phyloP scores from a whole-genome alignment of 352 stramenopile species.

The Pythium myriotylum region DNA sequence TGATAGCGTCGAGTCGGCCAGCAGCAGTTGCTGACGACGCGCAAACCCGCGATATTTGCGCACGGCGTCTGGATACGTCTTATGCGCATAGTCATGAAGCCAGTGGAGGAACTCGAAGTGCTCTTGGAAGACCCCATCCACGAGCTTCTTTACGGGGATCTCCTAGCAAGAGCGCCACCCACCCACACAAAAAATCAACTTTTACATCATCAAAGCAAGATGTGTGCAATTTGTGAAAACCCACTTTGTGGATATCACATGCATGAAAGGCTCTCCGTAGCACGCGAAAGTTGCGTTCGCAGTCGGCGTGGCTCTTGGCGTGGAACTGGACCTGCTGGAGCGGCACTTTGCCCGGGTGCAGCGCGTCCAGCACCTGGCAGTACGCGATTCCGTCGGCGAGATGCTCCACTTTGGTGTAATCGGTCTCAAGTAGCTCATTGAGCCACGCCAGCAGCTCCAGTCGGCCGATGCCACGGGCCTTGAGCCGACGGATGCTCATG shows the following conservation, averaged over 20 bases:
- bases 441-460: slow-evolving; percentile 81
- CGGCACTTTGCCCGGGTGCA: slow-evolving; percentile 70
- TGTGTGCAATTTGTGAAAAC: too few species aligned
- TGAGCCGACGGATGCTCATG: slow-evolving; percentile 81
- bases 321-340: slow-evolving; percentile 67
- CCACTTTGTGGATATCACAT: slow-evolving; percentile 65
- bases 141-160: slow-evolving; percentile 64
- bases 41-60: slow-evolving; percentile 61
- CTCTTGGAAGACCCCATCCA: slow-evolving; percentile 75
- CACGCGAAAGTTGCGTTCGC: slow-evolving; percentile 66
- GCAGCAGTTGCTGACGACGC: slow-evolving; percentile 44
- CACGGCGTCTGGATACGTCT: slow-evolving; percentile 62
- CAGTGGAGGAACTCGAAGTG: slow-evolving; percentile 86
- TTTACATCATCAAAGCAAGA: too few species aligned
- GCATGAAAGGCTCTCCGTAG: slow-evolving; percentile 55
- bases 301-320: slow-evolving; percentile 49
- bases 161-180: too few species aligned
- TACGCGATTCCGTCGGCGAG: slow-evolving; percentile 81
- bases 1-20: slow-evolving; percentile 24
- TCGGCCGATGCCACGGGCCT: slow-evolving; percentile 71
- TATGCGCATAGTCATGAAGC: slow-evolving; percentile 81
- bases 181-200: too few species aligned
- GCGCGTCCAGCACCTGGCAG: slow-evolving; percentile 70
- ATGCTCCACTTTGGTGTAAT: slow-evolving; percentile 85
- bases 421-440: slow-evolving; percentile 80